Conservation (phyloP, 495 filamentous ascomycete genomes). For the Tuber microsphaerosporum region DNA sequence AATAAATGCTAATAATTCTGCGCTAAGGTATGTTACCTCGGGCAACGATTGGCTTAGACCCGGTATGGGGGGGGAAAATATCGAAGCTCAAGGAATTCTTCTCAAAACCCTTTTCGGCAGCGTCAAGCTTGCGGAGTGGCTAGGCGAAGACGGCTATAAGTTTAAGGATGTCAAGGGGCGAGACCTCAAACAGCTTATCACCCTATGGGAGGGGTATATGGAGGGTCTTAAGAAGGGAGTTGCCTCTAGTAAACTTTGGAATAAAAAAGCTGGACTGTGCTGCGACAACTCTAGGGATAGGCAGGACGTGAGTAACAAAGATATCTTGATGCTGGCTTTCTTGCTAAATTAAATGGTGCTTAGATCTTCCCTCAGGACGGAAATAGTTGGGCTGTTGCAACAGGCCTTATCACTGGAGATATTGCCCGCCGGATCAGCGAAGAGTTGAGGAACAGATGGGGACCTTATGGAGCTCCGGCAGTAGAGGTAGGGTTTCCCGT, state of each 20-base stretch:
- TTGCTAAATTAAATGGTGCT: background rate
- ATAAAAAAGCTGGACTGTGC: background rate
- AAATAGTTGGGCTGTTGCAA: conserved; percentile 47
- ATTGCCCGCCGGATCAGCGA: conserved; percentile 43
- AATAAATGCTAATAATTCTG: conserved; percentile 30
- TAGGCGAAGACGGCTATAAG: conserved; percentile 13
- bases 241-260: background rate
- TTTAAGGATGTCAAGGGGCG: conserved; percentile 2
- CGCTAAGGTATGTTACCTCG: conserved; percentile 50
- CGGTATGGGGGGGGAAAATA: conserved; percentile 49
- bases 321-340: background rate
- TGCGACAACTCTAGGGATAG: background rate
- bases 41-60: conserved; percentile 51
- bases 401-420: conserved; percentile 27
- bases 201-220: background rate
- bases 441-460: conserved; percentile 52
- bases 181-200: background rate
- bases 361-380: conserved; percentile 48
- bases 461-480: conserved; percentile 53
- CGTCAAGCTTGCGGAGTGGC: conserved; percentile 41
- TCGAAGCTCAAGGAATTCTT: conserved; percentile 46
- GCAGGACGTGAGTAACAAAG: background rate
- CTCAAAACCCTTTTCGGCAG: conserved; percentile 42
- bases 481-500: conserved; percentile 43
- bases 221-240: conserved; percentile 1